A percentile compares a stretch with the other conserved stretches of the same genome.
Conservation (phyloP, 257 asterid species). For the Solanum gandarillasii region DNA sequence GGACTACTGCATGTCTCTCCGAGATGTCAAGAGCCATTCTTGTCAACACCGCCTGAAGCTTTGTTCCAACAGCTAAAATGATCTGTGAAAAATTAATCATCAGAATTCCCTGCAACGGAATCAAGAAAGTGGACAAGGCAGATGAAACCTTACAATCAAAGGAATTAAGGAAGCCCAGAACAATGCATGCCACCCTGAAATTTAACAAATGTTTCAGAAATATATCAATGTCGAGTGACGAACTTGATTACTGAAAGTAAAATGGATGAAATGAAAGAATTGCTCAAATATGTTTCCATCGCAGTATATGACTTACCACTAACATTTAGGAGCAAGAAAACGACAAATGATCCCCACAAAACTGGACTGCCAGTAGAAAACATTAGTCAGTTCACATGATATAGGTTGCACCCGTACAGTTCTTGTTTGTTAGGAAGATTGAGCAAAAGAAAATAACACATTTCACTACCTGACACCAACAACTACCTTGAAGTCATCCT, state of each 20-base stretch:
- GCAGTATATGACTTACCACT: not conserved
- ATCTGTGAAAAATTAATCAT: conserved; percentile 6
- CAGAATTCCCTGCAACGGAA: not conserved
- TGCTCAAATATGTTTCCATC: not conserved
- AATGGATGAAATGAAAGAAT: not conserved
- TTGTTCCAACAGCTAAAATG: conserved; percentile 8
- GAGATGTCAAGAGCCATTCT: conserved; percentile 22
- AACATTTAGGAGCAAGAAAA: conserved; percentile 11
- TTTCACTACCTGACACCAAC: conserved; percentile 19
- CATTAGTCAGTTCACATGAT: not conserved
- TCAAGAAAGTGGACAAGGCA: not conserved
- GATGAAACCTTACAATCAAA: conserved; percentile 2
- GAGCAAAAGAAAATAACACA: not conserved
- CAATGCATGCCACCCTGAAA: conserved; percentile 8
- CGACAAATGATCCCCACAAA: conserved; percentile 8
- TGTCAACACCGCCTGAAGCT: conserved; percentile 15
- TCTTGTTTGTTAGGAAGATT: not conserved
- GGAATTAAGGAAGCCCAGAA: conserved; percentile 10
- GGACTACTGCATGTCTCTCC: conserved; percentile 12
- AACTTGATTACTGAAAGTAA: not conserved
- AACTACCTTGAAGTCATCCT: conserved; percentile 25
- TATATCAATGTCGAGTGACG: not conserved
- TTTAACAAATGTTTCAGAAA: not conserved
- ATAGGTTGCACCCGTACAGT: not conserved
- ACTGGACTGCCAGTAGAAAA: conserved; percentile 5